Base-by-base conservation (phyloP, 805 yeast genomes). In the Barnettozyma wickerhamii region DNA sequence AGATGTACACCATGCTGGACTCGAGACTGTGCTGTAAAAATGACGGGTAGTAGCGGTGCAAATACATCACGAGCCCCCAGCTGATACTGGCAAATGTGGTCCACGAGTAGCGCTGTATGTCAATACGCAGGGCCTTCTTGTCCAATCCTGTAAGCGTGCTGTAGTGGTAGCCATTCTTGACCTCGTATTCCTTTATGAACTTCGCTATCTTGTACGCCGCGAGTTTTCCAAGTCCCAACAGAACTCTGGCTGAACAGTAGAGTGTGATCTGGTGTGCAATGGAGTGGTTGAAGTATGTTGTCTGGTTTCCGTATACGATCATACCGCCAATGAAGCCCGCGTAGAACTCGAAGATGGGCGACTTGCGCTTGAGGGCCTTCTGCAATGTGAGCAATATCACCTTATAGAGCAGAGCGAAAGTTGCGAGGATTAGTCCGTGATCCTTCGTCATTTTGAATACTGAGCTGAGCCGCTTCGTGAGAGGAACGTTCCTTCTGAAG, bases 51-150 rank as follows among this genome's bases (percentile, higher is more conserved):
- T 68, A 66, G 42, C 81, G 72, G 59, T 82, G 84, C 37, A 84
- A 66, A 52, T 74, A 70, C 90, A 84, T 83, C 29, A 83, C 85
- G 19, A 74, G 55, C 0, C 81, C 91, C 95, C 95, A 84, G 7
- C 78, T 68, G 7, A 78, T 45, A 13, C 81, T 76, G 2, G 89
- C 81, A 50, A 79, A 75, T 33, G 73, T 56, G 33, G 74, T 66
- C 88, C 89, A 84, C 0, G 72, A 58, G 4, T 42, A 33, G 15
- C 51, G 53, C 35, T 65, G 63, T 5, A 71, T 50, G 32, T 43
- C 42, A 10, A 35, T 40, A 37, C 52, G 40, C 26, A 50, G 20
- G 20, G 36, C 30, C 45, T 46, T 39, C 38, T 40, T 43, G 21
- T 44, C 46, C 20, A 38, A 24, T 12, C 28, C 23, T 4, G 35